Evolutionary conservation across 345 rosid species (phyloP).

Genomic region (Rubroshorea leprosula): DNA sequence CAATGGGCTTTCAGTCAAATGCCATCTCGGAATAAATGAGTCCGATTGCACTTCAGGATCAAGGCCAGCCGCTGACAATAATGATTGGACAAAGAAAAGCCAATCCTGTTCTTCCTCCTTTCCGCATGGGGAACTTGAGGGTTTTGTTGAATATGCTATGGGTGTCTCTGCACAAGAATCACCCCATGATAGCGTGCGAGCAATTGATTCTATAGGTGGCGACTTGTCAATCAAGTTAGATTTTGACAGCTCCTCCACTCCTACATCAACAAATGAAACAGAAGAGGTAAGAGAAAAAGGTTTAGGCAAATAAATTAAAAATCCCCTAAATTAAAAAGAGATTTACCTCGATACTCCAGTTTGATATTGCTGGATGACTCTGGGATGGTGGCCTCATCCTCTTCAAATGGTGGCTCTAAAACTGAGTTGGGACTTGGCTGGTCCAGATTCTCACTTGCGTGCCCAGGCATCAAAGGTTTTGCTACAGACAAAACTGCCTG

Average conservation of each 20-base stretch:
- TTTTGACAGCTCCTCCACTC: constrained; percentile 38
- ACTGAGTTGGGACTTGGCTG: constrained; percentile 95
- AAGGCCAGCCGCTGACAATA: constrained; percentile 53
- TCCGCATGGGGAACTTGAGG: constrained; percentile 24
- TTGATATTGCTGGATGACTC: constrained; percentile 39
- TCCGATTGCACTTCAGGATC: constrained; percentile 31
- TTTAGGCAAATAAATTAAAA: neutral
- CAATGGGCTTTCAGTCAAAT: constrained; percentile 69
- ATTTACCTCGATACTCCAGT: constrained; percentile 36
- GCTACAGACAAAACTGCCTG: constrained; percentile 49
- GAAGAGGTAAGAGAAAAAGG: neutral
- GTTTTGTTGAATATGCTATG: constrained; percentile 31
- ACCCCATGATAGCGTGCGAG: constrained; percentile 57
- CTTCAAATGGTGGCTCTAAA: constrained; percentile 64
- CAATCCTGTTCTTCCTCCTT: constrained; percentile 62
- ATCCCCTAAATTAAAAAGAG: neutral
- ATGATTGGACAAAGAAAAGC: constrained; percentile 45
- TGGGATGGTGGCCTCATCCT: constrained; percentile 41
- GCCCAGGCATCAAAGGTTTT: constrained; percentile 32
- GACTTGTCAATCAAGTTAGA: constrained; percentile 77
- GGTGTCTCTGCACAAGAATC: constrained; percentile 36
- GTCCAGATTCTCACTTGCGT: constrained; percentile 62
- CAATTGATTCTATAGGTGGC: constrained; percentile 62
- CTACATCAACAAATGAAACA: constrained; percentile 25
- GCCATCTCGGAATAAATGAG: constrained; percentile 45